Conservation (phyloP, 225 moss, liverwort and hornwort species). For the Rhytidiadelphus loreus region DNA sequence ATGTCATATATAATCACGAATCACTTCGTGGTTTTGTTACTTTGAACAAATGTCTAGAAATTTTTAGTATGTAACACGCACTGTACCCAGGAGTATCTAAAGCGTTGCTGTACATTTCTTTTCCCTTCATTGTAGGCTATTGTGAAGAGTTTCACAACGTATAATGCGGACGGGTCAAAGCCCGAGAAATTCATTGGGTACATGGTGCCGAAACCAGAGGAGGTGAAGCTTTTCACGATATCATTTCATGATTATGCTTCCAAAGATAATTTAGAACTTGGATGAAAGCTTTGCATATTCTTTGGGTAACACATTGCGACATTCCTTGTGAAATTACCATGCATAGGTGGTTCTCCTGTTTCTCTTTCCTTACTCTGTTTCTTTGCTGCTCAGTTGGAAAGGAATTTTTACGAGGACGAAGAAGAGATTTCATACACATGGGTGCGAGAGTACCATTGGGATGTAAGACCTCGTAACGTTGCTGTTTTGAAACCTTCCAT, state of each 20-base stretch:
- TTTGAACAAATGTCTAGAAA: neutral
- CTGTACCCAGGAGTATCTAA: neutral
- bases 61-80: neutral
- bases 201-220: constrained; percentile 95
- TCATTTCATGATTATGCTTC: neutral
- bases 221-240: constrained; percentile 35
- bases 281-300: neutral
- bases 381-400: constrained; percentile 52
- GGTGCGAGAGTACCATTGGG: constrained; percentile 99
- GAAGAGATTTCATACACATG: constrained; percentile 77
- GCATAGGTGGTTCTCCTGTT: neutral
- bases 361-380: neutral
- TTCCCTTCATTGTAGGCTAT: constrained; percentile 46
- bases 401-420: constrained; percentile 77
- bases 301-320: neutral
- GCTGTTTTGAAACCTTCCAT: neutral
- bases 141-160: constrained; percentile 71
- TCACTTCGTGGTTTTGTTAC: neutral
- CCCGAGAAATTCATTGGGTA: constrained; percentile 89
- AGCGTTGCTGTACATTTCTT: neutral
- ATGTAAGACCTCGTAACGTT: constrained; percentile 45
- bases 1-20: neutral
- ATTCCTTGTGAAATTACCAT: neutral
- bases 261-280: neutral
- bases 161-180: constrained; percentile 39